Conservation (phyloP, 192 early-diverging fungal genomes). For the Coemansia sp. region DNA sequence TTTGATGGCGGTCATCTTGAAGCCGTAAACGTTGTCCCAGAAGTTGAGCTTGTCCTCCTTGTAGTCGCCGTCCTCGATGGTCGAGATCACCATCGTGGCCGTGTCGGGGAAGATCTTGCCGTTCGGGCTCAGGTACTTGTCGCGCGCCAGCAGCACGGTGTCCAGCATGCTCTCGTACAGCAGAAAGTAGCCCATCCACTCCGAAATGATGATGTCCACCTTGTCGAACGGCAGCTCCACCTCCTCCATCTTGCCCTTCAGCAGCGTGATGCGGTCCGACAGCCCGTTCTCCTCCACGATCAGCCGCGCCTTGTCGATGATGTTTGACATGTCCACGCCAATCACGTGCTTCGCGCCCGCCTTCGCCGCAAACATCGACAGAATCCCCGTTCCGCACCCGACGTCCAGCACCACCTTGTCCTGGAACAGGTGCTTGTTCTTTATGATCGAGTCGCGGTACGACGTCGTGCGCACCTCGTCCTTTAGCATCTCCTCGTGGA, state of each 20-base stretch:
- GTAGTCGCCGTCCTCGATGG: constrained; percentile 95
- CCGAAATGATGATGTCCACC: constrained; percentile 99
- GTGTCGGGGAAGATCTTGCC: constrained; percentile 91
- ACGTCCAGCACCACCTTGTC: constrained; percentile 98
- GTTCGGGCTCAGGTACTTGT: constrained; percentile 84
- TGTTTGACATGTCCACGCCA: constrained; percentile 97
- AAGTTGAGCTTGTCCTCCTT: constrained; percentile 87
- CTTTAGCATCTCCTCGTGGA: constrained; percentile 98
- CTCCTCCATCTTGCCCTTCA: constrained; percentile 98
- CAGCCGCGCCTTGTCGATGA: constrained; percentile 91
- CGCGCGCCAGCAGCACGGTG: constrained; percentile 96
- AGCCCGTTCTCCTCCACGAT: constrained; percentile 96
- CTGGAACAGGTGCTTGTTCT: constrained; percentile 96
- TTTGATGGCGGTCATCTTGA: constrained; percentile 96
- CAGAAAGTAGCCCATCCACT: constrained; percentile 99
- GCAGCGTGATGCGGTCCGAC: constrained; percentile 79
- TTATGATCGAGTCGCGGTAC: constrained; percentile 92
- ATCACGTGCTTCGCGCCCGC: constrained; percentile 94
- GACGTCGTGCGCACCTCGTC: constrained; percentile 92
- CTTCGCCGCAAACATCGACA: constrained; percentile 99
- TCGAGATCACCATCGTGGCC: constrained; percentile 82
- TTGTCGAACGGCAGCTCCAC: constrained; percentile 88
- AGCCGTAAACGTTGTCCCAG: constrained; percentile 96
- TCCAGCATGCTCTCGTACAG: constrained; percentile 99
- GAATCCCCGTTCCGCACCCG: constrained; percentile 98